Evolutionary conservation across 345 rosid genomes (phyloP), one percentile per base, ranked within the genome.

Genomic region (Eucalyptus pauciflora): DNA sequence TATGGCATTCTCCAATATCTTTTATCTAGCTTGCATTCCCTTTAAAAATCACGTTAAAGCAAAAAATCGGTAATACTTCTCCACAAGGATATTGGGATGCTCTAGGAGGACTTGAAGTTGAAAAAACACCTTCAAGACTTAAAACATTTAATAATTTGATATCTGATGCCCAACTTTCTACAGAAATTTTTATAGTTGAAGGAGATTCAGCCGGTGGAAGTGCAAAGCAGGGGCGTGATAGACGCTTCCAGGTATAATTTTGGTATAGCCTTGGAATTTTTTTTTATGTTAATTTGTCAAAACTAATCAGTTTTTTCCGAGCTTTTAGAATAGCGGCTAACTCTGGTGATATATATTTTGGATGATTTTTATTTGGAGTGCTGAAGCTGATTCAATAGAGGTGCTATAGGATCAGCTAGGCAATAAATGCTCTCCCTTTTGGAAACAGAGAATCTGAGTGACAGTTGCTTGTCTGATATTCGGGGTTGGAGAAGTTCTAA

Each of bases 161-260:
- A 22, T 12, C 85, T 37, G 48, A 76, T 89, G 48, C 52, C 16
- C 41, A 33, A 67, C 71, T 88, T 37, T 86, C 87, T 93, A 86
- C 94, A 98, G 99, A 98, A 92, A 98, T 98, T 90, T 98, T 98
- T 90, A 97, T 98, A 87, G 99, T 98, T 13, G 99, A 98, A 92
- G 99, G 99, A 83, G 99, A 98, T 92, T 98, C 99, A 60, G 99
- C 99, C 76, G 99, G 99, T 76, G 99, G 99, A 90, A 98, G 99
- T 94, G 99, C 99, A 88, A 98, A 98, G 92, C 99, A 97, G 89
- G 99, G 99, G 87, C 99, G 99, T 86, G 99, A 98, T 92, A 94
- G 99, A 91, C 95, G 98, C 52, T 97, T 97, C 92, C 99, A 98
- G 99, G 99, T 97, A 91, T 93, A 56, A 58, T 48, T 56, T 45